Percentiles rank a stretch among this genome's conserved stretches.
phyloP scores from a whole-genome alignment of 441 rosid genomes.

The Syzygium malaccense region DNA sequence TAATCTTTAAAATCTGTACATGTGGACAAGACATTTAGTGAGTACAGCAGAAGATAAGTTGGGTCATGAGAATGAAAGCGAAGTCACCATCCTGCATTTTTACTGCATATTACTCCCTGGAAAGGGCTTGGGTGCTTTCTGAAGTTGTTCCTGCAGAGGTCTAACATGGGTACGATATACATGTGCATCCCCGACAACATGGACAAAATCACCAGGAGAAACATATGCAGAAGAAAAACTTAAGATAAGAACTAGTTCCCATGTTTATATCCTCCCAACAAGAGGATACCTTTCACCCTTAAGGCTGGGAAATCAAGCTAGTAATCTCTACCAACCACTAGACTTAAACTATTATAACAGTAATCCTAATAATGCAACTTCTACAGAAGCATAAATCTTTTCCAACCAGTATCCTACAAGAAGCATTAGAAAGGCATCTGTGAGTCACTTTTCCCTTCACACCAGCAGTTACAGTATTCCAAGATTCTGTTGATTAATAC shows the following conservation, averaged over 20 bases:
- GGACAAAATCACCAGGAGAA: slow-evolving; percentile 72
- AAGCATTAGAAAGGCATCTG: not conserved
- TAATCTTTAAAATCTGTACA: not conserved
- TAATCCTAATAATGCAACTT: not conserved
- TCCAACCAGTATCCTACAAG: not conserved
- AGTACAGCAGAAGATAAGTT: not conserved
- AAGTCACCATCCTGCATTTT: not conserved
- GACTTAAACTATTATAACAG: not conserved
- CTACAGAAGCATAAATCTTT: not conserved
- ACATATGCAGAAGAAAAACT: slow-evolving; percentile 40
- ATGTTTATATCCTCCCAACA: not conserved
- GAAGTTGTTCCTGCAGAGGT: slow-evolving; percentile 80
- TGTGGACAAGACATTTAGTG: not conserved
- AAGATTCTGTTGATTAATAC: not conserved
- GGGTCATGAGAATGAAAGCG: not conserved
- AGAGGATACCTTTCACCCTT: not conserved
- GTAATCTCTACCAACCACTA: not conserved
- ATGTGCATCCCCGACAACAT: slow-evolving; percentile 77
- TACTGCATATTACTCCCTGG: slow-evolving; percentile 43
- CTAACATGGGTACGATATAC: slow-evolving; percentile 60
- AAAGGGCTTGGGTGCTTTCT: slow-evolving; percentile 78
- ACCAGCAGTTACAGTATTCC: not conserved
- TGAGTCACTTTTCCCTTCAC: not conserved
- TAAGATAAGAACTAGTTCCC: not conserved
- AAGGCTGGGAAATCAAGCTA: not conserved